phyloP scores from a whole-genome alignment of 1,284 basidiomycete genomes.

The Phellopilus nigrolimitatus region DNA sequence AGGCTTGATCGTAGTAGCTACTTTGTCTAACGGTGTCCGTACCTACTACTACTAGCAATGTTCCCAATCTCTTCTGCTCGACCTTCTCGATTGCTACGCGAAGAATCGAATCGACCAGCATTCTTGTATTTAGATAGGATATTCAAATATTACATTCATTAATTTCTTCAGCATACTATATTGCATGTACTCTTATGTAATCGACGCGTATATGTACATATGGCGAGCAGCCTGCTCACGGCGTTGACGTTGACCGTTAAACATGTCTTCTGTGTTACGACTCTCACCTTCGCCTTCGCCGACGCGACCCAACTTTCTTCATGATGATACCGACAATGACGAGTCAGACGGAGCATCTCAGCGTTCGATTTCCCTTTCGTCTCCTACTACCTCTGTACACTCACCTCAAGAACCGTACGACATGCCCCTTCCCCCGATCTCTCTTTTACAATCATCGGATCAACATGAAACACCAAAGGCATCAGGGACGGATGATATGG shows the following conservation, averaged over 20 bases:
- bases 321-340: constrained; percentile 35
- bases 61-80: background rate
- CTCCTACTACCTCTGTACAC: constrained; percentile 45
- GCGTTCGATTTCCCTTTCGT: constrained; percentile 68
- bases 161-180: no score
- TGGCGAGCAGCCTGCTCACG: background rate
- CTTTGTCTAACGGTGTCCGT: constrained; percentile 4
- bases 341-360: constrained; percentile 79
- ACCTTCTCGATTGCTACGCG: background rate
- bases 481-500: constrained; percentile 10
- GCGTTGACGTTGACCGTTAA: background rate
- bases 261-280: constrained; percentile 14
- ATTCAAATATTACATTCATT: no score
- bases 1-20: constrained; percentile 10
- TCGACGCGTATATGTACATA: no score
- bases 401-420: constrained; percentile 21
- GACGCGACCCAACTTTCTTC: constrained; percentile 25
- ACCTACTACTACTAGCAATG: constrained; percentile 7
- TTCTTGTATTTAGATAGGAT: no score
- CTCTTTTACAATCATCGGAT: constrained; percentile 20
- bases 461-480: background rate
- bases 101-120: no score
- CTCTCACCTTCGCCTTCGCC: constrained; percentile 21
- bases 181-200: no score
- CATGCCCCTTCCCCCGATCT: constrained; percentile 24